Base-by-base conservation (phyloP, 768 basidiomycete genomes). In the Glaciozyma martinii region DNA sequence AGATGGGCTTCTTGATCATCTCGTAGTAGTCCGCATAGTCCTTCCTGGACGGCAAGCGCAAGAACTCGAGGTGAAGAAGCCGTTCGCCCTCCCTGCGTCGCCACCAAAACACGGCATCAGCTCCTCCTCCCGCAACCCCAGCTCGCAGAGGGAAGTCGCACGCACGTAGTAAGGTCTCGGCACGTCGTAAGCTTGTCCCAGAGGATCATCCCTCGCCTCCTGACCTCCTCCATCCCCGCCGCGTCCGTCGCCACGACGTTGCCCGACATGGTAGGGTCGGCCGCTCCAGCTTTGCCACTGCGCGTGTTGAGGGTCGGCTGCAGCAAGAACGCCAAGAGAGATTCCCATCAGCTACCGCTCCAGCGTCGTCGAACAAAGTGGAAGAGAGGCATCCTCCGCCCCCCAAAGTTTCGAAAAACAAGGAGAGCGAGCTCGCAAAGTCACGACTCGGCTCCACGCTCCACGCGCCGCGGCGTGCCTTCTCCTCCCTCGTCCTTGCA, bases 1-100 rank as follows among this genome's bases (percentile, higher is more conserved):
- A 66, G 32, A 74, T 60, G 27, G 73, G 71, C 56, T 72, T 71
- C 52, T 72, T 71, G 63, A 74, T 72, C 58, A 61, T 55, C 15
- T 47, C 25, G 66, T 72, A 74, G 53, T 74, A 74, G 46, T 69
- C 67, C 0, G 73, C 63, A 44, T 55, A 71, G 18, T 47, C 23
- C n/a, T 21, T 23, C 15, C 55, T 61, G 8, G 56, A 46, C 4
- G 73, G 73, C 15, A 71, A 49, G 43, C 68, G 63, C 18, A 56
- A 30, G 23, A 73, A 73, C 40, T 61, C 62, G 15, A 37, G 18
- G 29, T 54, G 54, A 2, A 63, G 61, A 4, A 63, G 61, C 9
- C 46, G 58, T 5, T 54, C 37, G 23, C 23, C n/a, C 21, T n/a
- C n/a, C 44, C 63, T 62, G 60, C 29, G 3, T 37, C 29, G 56